phyloP scores from a whole-genome alignment of 805 yeast species.

The Dipodascus albidus region DNA sequence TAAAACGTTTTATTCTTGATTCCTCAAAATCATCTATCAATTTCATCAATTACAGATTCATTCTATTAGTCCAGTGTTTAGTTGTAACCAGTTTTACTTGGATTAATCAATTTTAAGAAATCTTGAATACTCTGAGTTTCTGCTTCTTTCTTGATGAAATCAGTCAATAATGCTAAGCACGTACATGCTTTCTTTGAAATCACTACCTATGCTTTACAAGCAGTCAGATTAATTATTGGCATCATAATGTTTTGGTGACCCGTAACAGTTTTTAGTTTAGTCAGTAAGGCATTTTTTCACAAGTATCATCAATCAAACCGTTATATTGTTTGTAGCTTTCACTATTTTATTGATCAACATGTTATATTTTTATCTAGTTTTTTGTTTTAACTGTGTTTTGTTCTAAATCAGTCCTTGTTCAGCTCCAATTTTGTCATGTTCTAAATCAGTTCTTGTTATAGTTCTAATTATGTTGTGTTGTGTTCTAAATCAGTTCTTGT shows the following conservation, averaged over 20 bases:
- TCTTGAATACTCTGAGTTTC: conserved; percentile 13
- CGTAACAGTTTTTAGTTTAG: conserved; percentile 16
- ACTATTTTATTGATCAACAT: too few relatives aligned
- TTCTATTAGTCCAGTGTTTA: too few relatives aligned
- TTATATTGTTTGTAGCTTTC: conserved; percentile 10
- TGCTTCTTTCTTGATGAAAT: conserved; percentile 14
- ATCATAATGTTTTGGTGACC: conserved; percentile 20
- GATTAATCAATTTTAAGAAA: conserved; percentile 19
- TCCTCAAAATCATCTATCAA: too few relatives aligned
- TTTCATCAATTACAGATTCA: background rate
- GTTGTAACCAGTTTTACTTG: too few relatives aligned
- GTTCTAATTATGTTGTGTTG: background rate
- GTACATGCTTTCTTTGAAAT: conserved; percentile 20
- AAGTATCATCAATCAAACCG: conserved; percentile 21
- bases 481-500: background rate
- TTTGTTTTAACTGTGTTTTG: background rate
- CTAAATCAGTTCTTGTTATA: background rate
- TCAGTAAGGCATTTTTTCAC: conserved; percentile 16
- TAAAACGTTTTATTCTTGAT: too few relatives aligned
- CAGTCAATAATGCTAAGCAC: conserved; percentile 16
- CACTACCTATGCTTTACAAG: conserved; percentile 12
- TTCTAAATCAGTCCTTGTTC: too few relatives aligned
- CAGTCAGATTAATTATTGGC: conserved; percentile 14
- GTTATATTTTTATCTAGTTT: too few relatives aligned
- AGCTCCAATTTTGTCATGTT: background rate